Conservation (phyloP, 345 rosid species). For the Stellera chamaejasme region DNA sequence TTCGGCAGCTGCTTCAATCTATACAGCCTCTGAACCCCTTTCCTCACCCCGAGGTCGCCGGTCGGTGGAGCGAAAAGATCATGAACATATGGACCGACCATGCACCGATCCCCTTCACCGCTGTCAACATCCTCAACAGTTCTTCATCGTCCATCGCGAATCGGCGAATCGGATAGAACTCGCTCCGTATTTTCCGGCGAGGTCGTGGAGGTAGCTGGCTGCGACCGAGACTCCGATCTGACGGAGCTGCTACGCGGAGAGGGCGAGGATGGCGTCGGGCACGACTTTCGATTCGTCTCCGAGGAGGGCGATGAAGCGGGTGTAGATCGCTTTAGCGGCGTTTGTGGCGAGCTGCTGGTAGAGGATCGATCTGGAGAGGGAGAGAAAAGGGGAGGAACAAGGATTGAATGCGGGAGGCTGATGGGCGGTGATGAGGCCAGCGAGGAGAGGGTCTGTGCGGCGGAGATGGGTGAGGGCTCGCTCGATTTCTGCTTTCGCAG, state of each 20-base stretch:
- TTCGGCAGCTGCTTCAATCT: constrained; percentile 60
- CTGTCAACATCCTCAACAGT: constrained; percentile 40
- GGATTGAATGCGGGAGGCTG: constrained; percentile 48
- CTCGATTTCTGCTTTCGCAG: constrained; percentile 41
- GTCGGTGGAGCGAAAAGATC: constrained; percentile 73
- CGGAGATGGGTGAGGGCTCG: constrained; percentile 55
- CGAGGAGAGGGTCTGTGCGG: constrained; percentile 44
- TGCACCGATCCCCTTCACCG: constrained; percentile 70
- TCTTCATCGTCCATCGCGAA: constrained; percentile 60
- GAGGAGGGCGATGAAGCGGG: constrained; percentile 53
- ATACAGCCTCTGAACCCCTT: constrained; percentile 60
- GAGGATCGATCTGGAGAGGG: constrained; percentile 54
- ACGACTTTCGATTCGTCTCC: constrained; percentile 39
- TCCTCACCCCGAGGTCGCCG: constrained; percentile 88
- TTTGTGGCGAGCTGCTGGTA: constrained; percentile 78
- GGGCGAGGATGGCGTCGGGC: constrained; percentile 35
- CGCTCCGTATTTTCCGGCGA: constrained; percentile 37
- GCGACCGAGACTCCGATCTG: constrained; percentile 68
- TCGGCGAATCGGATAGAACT: constrained; percentile 48
- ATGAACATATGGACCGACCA: constrained; percentile 93
- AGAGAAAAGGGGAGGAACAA: constrained; percentile 40
- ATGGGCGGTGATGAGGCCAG: constrained; percentile 40
- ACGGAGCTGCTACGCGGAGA: constrained; percentile 51
- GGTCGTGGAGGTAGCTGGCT: constrained; percentile 82
- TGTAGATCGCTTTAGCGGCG: constrained; percentile 68